phyloP scores from a whole-genome alignment of 2,329 filamentous ascomycete genomes.

The Claviceps cyperi region DNA sequence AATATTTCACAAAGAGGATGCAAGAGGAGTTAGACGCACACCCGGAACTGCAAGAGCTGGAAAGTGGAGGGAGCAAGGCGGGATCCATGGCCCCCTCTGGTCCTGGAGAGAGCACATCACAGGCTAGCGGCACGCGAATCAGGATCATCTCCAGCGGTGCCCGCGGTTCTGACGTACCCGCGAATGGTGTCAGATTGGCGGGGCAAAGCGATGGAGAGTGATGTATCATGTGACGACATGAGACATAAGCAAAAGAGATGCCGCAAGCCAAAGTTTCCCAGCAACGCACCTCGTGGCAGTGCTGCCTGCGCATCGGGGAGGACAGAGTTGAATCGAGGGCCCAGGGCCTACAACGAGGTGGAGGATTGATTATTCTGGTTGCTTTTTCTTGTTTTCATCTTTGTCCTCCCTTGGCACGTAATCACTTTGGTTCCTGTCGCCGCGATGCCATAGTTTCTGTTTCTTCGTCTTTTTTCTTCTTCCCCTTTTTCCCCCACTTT shows the following conservation, averaged over 20 bases:
- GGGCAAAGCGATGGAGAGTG: conserved; percentile 41
- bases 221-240: conserved; percentile 2
- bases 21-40: conserved; percentile 39
- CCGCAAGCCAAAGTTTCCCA: not conserved
- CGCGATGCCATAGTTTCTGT: not conserved
- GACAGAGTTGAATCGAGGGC: not conserved
- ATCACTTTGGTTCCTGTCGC: not conserved
- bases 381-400: conserved; percentile 3
- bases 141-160: conserved; percentile 44
- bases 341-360: not conserved
- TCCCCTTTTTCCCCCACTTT: conserved; percentile 1
- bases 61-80: conserved; percentile 27
- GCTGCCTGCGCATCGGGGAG: not conserved
- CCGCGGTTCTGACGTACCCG: conserved; percentile 14
- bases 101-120: conserved; percentile 50
- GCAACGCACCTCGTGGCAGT: not conserved
- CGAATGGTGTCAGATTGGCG: conserved; percentile 24
- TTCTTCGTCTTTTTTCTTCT: not conserved
- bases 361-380: not conserved
- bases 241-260: not conserved
- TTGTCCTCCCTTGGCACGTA: not conserved
- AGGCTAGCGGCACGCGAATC: conserved; percentile 50
- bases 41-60: conserved; percentile 40
- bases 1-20: conserved; percentile 40
- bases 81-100: conserved; percentile 26